Conservation (phyloP, 2,329 filamentous ascomycete genomes). For the Fusarium brevicatenulatum region DNA sequence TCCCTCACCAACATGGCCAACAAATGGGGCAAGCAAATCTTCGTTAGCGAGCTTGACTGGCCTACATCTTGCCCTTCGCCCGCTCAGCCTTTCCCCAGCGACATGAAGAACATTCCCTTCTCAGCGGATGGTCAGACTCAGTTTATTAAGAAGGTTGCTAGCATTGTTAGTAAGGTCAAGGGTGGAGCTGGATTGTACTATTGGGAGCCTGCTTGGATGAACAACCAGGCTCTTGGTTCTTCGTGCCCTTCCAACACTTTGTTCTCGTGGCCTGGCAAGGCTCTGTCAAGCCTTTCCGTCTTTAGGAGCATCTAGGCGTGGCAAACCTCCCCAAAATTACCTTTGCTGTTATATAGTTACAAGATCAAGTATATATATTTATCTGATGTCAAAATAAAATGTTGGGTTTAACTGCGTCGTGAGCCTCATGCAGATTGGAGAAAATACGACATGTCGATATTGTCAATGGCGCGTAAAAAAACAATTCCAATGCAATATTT, state of each 20-base stretch:
- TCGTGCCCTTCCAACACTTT: slow-evolving; percentile 73
- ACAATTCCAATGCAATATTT: not conserved
- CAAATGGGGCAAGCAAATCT: slow-evolving; percentile 71
- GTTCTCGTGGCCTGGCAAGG: slow-evolving; percentile 65
- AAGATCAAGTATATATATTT: not conserved
- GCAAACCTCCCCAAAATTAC: fast-evolving
- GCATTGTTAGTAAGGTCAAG: slow-evolving; percentile 61
- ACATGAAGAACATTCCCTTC: slow-evolving; percentile 69
- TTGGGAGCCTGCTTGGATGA: slow-evolving; percentile 79
- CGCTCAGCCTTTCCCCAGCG: slow-evolving; percentile 66
- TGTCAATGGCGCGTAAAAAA: not conserved
- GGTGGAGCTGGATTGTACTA: slow-evolving; percentile 73
- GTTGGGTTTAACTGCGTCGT: no score
- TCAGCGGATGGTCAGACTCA: slow-evolving; percentile 69
- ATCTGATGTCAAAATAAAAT: not conserved
- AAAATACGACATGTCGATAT: fast-evolving
- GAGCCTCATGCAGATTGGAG: fast-evolving
- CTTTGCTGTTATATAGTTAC: not conserved
- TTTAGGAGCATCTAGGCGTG: slow-evolving; percentile 59
- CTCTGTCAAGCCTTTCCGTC: slow-evolving; percentile 65
- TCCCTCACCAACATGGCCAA: slow-evolving; percentile 68
- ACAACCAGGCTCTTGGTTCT: slow-evolving; percentile 71
- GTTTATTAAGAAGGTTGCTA: slow-evolving; percentile 70
- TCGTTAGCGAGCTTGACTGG: slow-evolving; percentile 79
- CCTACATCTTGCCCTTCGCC: slow-evolving; percentile 71